Evolutionary conservation across 345 rosid genomes (phyloP).

Genomic region (Nasturtium officinale): DNA sequence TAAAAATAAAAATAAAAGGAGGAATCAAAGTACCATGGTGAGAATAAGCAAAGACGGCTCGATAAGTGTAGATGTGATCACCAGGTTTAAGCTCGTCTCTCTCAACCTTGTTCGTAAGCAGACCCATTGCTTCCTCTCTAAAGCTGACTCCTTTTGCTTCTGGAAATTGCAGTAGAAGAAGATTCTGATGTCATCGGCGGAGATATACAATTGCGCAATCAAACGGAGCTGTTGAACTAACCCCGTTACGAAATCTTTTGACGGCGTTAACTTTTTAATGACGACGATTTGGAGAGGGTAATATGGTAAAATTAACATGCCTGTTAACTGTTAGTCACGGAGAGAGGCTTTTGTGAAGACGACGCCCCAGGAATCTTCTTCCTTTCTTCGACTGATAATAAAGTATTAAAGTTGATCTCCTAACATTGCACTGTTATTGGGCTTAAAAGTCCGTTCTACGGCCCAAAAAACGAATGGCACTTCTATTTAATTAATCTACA

Average conservation of each 20-base stretch:
- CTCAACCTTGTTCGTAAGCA: constrained; percentile 75
- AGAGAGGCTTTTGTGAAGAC: background rate
- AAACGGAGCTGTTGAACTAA: constrained; percentile 12
- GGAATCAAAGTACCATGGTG: constrained; percentile 68
- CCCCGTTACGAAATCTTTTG: constrained; percentile 24
- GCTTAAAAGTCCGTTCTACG: background rate
- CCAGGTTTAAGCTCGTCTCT: constrained; percentile 80
- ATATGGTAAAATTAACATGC: background rate
- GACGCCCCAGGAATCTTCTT: background rate
- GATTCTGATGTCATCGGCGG: constrained; percentile 37
- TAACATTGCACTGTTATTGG: background rate
- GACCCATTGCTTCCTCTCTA: constrained; percentile 58
- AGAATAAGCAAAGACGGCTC: constrained; percentile 91
- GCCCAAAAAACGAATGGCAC: constrained; percentile 1
- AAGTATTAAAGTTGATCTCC: background rate
- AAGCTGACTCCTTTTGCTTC: constrained; percentile 8
- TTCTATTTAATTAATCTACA: too few species aligned
- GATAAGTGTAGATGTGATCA: constrained; percentile 92
- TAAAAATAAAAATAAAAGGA: too few species aligned
- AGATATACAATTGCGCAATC: constrained; percentile 15
- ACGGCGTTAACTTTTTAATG: constrained; percentile 35
- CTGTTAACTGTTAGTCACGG: background rate
- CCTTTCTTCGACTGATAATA: background rate
- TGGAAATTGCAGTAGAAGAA: constrained; percentile 8
- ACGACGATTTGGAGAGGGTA: constrained; percentile 10